A percentile compares a stretch with the other conserved stretches of the same genome.
phyloP scores from a whole-genome alignment of 495 filamentous ascomycete species.

The Hyaloscypha bicolor region DNA sequence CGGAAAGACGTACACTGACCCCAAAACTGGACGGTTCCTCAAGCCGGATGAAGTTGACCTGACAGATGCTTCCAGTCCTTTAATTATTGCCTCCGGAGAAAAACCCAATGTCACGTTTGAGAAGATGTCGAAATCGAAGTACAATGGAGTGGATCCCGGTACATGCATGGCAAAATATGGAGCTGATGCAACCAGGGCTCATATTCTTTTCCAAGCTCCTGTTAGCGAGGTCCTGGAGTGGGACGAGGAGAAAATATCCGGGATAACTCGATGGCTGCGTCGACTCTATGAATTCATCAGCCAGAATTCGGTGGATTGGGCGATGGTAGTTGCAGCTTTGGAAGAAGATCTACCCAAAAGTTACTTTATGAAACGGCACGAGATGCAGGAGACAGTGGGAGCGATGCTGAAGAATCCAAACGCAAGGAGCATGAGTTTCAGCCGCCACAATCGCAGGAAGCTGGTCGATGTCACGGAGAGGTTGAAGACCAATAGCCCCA shows the following conservation, averaged over 20 bases:
- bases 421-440: too few relatives aligned
- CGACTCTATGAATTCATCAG: constrained; percentile 50
- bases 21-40: constrained; percentile 73
- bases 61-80: constrained; percentile 55
- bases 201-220: constrained; percentile 85
- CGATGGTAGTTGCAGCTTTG: not conserved
- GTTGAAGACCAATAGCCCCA: not conserved
- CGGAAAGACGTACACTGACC: constrained; percentile 79
- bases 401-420: not conserved
- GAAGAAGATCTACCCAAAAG: not conserved
- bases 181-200: constrained; percentile 81
- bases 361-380: not conserved
- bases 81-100: constrained; percentile 59
- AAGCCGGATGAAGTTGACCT: constrained; percentile 76
- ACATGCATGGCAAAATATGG: constrained; percentile 71
- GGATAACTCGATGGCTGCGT: constrained; percentile 77
- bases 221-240: constrained; percentile 83
- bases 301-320: not conserved
- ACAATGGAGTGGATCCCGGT: constrained; percentile 88
- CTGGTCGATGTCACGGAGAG: not conserved
- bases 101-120: constrained; percentile 68
- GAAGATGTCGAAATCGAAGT: constrained; percentile 96
- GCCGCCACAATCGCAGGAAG: not conserved
- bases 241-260: constrained; percentile 82
- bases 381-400: not conserved